These are phyloP conservation scores for Beauveria australis DNA, from an alignment of 2,329 filamentous ascomycete species.

Conservation along the genomic window DNA sequence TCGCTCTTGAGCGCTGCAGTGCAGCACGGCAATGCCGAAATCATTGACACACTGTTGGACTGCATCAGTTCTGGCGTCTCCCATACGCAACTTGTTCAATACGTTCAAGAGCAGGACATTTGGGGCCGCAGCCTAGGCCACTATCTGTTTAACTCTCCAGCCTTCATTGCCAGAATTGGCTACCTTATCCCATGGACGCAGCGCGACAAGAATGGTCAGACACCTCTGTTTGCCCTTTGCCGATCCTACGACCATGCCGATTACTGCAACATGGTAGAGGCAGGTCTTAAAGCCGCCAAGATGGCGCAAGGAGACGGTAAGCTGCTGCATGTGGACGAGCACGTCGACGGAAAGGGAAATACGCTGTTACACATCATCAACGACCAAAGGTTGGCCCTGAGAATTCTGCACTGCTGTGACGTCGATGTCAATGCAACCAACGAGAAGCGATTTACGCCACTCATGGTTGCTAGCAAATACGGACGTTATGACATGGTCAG, in stretches of 20 bases:
- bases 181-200: conserved; percentile 77
- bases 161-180: conserved; percentile 69
- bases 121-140: conserved; percentile 89
- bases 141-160: conserved; percentile 87
- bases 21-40: conserved; percentile 67
- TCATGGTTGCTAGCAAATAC: conserved; percentile 99
- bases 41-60: conserved; percentile 68
- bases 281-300: conserved; percentile 67
- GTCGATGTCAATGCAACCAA: conserved; percentile 95
- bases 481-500: conserved; percentile 90
- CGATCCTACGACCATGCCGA: conserved; percentile 88
- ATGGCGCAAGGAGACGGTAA: conserved; percentile 66
- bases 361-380: conserved; percentile 94
- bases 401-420: conserved; percentile 76
- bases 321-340: conserved; percentile 83
- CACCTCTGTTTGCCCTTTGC: conserved; percentile 91
- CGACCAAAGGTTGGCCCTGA: conserved; percentile 66
- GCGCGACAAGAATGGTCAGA: conserved; percentile 93
- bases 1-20: conserved; percentile 85
- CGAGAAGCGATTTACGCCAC: conserved; percentile 85
- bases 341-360: conserved; percentile 88
- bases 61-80: conserved; percentile 54
- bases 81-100: conserved; percentile 50
- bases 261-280: conserved; percentile 81
- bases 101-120: conserved; percentile 69